A percentile compares a stretch with the other conserved stretches of the same genome.
Conservation (phyloP, 495 filamentous ascomycete species). For the Neurospora discreta region DNA sequence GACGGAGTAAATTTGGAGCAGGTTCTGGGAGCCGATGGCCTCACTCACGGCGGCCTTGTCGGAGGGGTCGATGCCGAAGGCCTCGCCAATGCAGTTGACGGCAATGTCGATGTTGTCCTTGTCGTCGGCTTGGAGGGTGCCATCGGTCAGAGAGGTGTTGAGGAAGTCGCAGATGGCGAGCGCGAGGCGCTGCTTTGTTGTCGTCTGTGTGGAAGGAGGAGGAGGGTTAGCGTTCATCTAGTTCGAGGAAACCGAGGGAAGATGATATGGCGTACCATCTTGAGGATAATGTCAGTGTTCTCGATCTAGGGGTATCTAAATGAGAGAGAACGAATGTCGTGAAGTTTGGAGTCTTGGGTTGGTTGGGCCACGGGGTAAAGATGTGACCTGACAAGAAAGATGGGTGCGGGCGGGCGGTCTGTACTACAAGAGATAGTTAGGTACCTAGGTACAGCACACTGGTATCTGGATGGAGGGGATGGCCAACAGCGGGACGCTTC, state of each 20-base stretch:
- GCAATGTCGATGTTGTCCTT: constrained; percentile 87
- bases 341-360: neutral
- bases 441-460: neutral
- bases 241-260: too few relatives aligned
- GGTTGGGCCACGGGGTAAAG: neutral
- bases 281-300: neutral
- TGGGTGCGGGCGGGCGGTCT: neutral
- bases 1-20: constrained; percentile 82
- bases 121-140: constrained; percentile 77
- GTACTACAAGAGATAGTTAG: neutral
- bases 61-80: constrained; percentile 82
- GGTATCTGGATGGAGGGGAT: neutral
- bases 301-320: neutral
- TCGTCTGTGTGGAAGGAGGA: constrained; percentile 23
- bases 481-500: neutral
- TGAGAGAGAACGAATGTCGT: neutral
- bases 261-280: neutral
- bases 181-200: constrained; percentile 90
- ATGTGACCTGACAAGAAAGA: neutral
- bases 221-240: neutral
- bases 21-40: constrained; percentile 72
- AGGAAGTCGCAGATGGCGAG: constrained; percentile 97
- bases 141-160: constrained; percentile 70
- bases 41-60: constrained; percentile 61
- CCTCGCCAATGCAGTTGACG: constrained; percentile 82